Evolutionary conservation across 169 alveolate species (phyloP).

Genomic region (Condylostoma magnum): DNA sequence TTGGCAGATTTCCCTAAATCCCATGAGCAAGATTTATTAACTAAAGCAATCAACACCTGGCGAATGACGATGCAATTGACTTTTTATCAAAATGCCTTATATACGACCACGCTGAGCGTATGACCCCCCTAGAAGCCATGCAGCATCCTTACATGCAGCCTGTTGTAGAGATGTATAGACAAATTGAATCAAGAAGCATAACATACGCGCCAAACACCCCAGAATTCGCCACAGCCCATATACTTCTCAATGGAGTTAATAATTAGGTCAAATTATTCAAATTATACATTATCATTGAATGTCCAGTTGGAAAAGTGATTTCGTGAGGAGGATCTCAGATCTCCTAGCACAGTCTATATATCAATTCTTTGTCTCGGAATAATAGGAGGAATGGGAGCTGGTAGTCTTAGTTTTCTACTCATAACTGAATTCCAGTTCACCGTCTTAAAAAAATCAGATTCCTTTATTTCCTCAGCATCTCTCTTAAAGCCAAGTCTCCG

Average conservation of each 20-base stretch:
- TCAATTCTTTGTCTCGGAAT: background rate
- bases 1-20: background rate
- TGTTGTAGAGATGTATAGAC: constrained; percentile 16
- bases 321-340: too few relatives aligned
- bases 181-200: background rate
- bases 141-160: constrained; percentile 23
- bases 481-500: constrained; percentile 47
- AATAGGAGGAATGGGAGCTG: constrained; percentile 21
- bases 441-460: constrained; percentile 42
- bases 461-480: constrained; percentile 53
- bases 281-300: too few relatives aligned
- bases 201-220: background rate
- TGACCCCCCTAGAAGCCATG: constrained; percentile 23
- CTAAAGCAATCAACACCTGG: background rate
- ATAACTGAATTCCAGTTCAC: constrained; percentile 51
- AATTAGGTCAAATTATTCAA: too few relatives aligned
- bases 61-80: constrained; percentile 1
- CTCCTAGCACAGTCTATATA: background rate
- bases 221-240: background rate
- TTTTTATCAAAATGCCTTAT: constrained; percentile 4
- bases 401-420: constrained; percentile 50
- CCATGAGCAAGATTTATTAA: constrained; percentile 15
- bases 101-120: constrained; percentile 25
- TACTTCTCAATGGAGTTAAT: background rate
- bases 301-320: too few relatives aligned